phyloP scores from a whole-genome alignment of 176 grass and related monocot species.

The Carex pumila region DNA sequence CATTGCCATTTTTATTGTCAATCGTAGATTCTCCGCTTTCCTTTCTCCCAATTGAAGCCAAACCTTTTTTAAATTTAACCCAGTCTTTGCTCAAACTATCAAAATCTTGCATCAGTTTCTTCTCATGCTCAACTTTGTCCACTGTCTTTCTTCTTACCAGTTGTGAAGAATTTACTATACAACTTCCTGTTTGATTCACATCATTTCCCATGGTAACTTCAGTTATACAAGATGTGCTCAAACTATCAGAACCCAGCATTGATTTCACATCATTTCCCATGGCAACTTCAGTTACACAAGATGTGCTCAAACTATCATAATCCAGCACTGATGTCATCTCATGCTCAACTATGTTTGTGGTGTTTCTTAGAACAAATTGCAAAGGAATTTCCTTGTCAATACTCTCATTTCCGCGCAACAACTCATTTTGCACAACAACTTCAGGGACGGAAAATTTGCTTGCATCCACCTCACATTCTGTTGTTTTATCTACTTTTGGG shows the following conservation, averaged over 20 bases:
- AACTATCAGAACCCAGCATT: not conserved
- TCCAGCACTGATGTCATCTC: not conserved
- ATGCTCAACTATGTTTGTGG: not conserved
- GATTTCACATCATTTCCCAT: not conserved
- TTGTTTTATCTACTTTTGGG: not conserved
- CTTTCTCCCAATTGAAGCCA: constrained; percentile 4
- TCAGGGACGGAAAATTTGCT: not conserved
- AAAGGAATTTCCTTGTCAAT: not conserved
- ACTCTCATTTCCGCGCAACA: not conserved
- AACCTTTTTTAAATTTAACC: constrained; percentile 18
- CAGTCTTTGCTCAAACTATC: constrained; percentile 20
- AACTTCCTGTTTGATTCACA: not conserved
- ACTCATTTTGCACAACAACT: not conserved
- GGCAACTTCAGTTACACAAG: constrained; percentile 12
- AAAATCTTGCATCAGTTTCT: constrained; percentile 14
- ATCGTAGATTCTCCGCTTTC: not conserved
- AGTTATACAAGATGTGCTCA: not conserved
- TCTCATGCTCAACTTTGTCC: constrained; percentile 13
- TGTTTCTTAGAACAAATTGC: not conserved
- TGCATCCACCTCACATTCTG: not conserved
- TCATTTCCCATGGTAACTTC: constrained; percentile 5
- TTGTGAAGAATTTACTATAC: not conserved
- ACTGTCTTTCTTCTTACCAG: not conserved
- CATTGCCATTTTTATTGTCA: not conserved
- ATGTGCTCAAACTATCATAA: not conserved